Evolutionary conservation across 2,329 filamentous ascomycete genomes (phyloP), one percentile per base, ranked within the genome.

Genomic region (Neoarthrinium moseri): DNA sequence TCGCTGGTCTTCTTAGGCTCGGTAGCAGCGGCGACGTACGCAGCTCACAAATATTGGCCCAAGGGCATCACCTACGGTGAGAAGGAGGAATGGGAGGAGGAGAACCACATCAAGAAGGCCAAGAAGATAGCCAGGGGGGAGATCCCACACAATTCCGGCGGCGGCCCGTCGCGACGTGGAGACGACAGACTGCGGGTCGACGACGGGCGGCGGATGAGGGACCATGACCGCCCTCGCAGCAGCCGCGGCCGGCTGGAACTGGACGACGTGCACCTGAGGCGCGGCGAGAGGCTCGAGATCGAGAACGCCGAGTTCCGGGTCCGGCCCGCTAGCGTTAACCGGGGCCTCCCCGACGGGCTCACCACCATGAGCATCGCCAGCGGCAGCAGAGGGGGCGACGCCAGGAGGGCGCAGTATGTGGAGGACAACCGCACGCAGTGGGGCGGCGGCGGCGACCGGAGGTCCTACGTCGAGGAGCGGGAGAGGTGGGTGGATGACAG

Each of bases 41-140:
- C 61, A 4, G 64, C 64, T 2, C 61, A 70, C 52, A 67, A 63
- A 50, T 63, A 61, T 49, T 68, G 65, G 67, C 67, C 68, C 41
- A 66, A 65, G 46, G 68, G 66, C 10, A 53, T 64, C 21, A 51
- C 58, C 1, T 66, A 70, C 45, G 65, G 66, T 45, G 65, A 67
- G 18, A 66, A 65, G 48, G 66, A 69, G 47, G 60, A 62, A 18
- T 69, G 66, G 63, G 63, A 64, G 21, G 51, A 51, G 17, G 46
- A 57, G 37, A 53, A 56, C 39, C 43, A 42, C 15, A 48, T 24
- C n/a, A 46, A 42, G 22, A 37, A 42, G 37, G 33, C 33, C 18
- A 34, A 43, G 27, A 32, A 43, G 13, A 20, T 18, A 13, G 10
- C 22, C 6, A 26, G 30, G 6, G 21, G 35, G 10, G 10, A 29